phyloP scores from a whole-genome alignment of 306 rosid species.

The Alnus glutinosa region DNA sequence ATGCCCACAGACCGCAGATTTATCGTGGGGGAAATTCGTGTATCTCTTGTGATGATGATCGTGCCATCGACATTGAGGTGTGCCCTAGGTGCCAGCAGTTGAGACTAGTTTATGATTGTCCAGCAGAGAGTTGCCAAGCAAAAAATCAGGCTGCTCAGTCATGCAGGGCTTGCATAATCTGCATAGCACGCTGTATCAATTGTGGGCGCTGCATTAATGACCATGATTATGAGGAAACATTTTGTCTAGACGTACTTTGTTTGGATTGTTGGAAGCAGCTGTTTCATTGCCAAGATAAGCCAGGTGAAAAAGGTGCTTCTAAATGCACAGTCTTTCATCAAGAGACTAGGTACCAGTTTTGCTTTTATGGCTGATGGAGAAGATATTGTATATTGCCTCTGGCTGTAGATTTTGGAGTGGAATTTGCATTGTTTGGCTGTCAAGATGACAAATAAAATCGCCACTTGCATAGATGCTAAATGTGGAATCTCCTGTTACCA shows the following conservation, averaged over 20 bases:
- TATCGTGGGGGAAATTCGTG: slow-evolving; percentile 35
- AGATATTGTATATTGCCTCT: background rate
- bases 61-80: slow-evolving; percentile 53
- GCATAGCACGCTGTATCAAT: slow-evolving; percentile 46
- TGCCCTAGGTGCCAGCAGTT: slow-evolving; percentile 57
- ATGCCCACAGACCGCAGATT: slow-evolving; percentile 44
- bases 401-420: slow-evolving; percentile 20
- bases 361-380: slow-evolving; percentile 44
- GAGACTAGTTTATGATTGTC: slow-evolving; percentile 61
- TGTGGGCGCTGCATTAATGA: slow-evolving; percentile 60
- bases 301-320: slow-evolving; percentile 28
- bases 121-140: slow-evolving; percentile 50
- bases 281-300: slow-evolving; percentile 29
- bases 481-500: background rate
- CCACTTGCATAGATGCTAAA: slow-evolving; percentile 2
- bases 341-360: slow-evolving; percentile 35
- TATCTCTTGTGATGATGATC: slow-evolving; percentile 40
- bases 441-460: slow-evolving; percentile 2
- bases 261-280: slow-evolving; percentile 46
- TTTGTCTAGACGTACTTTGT: slow-evolving; percentile 51
- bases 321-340: slow-evolving; percentile 34
- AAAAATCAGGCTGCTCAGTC: slow-evolving; percentile 38
- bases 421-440: slow-evolving; percentile 6
- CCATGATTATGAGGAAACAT: slow-evolving; percentile 49
- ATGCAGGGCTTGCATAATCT: slow-evolving; percentile 58